Base-by-base conservation (phyloP, 2,329 filamentous ascomycete species). In the Monosporascus ibericus region DNA sequence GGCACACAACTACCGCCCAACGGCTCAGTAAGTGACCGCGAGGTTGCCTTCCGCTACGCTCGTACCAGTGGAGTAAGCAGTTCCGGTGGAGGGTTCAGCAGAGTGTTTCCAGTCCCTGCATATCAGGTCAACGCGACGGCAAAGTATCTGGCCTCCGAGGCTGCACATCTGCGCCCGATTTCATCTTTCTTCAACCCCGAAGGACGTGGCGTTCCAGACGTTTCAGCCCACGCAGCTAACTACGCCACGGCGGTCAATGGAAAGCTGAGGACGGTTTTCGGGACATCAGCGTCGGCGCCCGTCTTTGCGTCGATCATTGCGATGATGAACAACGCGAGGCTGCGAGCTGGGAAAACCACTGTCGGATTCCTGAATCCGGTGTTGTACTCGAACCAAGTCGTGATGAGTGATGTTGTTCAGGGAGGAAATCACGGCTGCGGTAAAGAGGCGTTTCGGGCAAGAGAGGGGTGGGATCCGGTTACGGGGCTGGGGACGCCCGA, bases 311-410 rank as follows among this genome's bases (percentile, higher is more conserved):
- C 72, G 0, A n/a, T 66, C n/a, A 59, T 81, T 27, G 80, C 74
- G 1, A 59, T 78, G 57, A 67, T 80, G 37, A 79, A 79, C 54
- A 77, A 80, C 60, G 75, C 75, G 59, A 65, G 77, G 22, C 59
- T 79, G 24, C 68, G 69, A 7, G 66, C 61, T 1, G 72, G 72
- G 2, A 79, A 78, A 63, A 63, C 67, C 5, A 65, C 75, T 0
- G 70, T 81, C 11, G 78, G 78, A 0, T 81, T 81, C 56, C 63
- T 81, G 20, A 77, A 81, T 48, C 77, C 73, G 1, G 71, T 73
- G 40, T 60, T 80, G 50, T 6, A 48, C 18, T 17, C n/a, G 38
- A 40, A 40, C 20, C 38, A 3, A 18, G 38, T 3, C 17, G n/a
- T 18, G n/a, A n/a, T 40, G n/a, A 17, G 38, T 2, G 38, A 40